phyloP scores from a whole-genome alignment of 805 yeast genomes.

The Monosporozyma servazzii region DNA sequence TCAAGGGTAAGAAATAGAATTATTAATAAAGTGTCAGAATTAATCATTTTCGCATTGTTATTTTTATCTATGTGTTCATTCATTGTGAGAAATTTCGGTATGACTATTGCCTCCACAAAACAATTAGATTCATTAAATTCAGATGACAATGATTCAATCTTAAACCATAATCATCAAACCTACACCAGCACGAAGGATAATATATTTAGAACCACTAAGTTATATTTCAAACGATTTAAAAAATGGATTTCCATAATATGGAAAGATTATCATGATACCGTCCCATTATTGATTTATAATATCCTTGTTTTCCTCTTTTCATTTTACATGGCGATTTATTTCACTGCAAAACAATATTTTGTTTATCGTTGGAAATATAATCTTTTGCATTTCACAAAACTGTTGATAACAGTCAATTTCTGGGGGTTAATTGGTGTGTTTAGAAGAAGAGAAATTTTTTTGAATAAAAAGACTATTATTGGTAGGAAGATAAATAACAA shows the following conservation, averaged over 20 bases:
- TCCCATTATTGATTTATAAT: slow-evolving; percentile 23
- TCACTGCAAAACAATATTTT: slow-evolving; percentile 4
- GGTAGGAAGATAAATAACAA: slow-evolving; percentile 26
- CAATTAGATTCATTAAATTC: slow-evolving; percentile 3
- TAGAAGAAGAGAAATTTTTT: slow-evolving; percentile 20
- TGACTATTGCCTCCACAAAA: slow-evolving; percentile 15
- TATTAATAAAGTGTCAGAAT: background rate
- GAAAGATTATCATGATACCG: slow-evolving; percentile 22
- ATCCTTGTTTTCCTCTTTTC: slow-evolving; percentile 11
- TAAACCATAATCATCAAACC: background rate
- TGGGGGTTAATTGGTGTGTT: slow-evolving; percentile 29
- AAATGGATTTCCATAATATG: slow-evolving; percentile 8
- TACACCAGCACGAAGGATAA: background rate
- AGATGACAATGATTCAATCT: background rate
- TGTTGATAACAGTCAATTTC: slow-evolving; percentile 25
- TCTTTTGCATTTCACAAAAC: slow-evolving; percentile 15
- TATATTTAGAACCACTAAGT: background rate
- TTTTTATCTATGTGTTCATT: slow-evolving; percentile 5
- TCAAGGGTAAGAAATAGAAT: background rate
- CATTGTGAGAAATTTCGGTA: slow-evolving; percentile 21
- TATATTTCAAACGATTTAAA: background rate
- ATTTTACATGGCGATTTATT: slow-evolving; percentile 13
- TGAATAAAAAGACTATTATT: slow-evolving; percentile 23
- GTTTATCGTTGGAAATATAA: slow-evolving; percentile 19
- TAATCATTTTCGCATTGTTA: background rate